These are phyloP conservation scores for Pythium phragmiticola DNA, from an alignment of 352 stramenopile genomes.

Conservation along the genomic window DNA sequence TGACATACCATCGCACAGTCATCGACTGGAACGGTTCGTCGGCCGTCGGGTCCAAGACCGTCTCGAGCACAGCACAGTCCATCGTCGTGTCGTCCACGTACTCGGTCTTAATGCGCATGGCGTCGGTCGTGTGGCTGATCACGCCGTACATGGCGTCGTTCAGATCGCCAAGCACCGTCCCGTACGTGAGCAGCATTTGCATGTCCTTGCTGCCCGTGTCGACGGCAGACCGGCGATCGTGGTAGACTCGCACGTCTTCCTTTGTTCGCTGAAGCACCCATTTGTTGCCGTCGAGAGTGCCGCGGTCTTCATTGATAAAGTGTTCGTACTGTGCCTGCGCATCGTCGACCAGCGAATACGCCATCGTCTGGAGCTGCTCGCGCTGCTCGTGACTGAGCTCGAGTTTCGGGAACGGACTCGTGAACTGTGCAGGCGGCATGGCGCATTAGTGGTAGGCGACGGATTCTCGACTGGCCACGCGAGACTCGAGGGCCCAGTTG, in stretches of 20 bases:
- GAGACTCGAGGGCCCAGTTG: too few species aligned
- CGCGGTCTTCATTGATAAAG: conserved; percentile 37
- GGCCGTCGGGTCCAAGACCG: conserved; percentile 35
- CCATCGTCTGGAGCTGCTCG: conserved; percentile 38
- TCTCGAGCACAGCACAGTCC: conserved; percentile 51
- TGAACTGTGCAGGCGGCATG: conserved; percentile 24
- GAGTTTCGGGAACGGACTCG: conserved; percentile 46
- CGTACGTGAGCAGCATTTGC: conserved; percentile 22
- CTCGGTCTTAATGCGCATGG: conserved; percentile 52
- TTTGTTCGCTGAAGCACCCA: conserved; percentile 49
- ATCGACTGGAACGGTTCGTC: conserved; percentile 52
- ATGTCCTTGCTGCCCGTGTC: conserved; percentile 17
- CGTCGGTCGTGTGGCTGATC: conserved; percentile 36
- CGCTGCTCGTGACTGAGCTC: conserved; percentile 45
- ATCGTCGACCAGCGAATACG: conserved; percentile 46
- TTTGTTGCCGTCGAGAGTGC: conserved; percentile 32
- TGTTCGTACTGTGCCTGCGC: conserved; percentile 41
- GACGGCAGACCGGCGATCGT: conserved; percentile 36
- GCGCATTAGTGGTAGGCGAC: neutral
- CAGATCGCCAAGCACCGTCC: conserved; percentile 44
- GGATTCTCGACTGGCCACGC: too few species aligned
- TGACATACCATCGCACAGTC: conserved; percentile 62
- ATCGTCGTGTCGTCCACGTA: conserved; percentile 50
- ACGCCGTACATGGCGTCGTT: conserved; percentile 62
- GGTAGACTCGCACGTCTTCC: conserved; percentile 41